Evolutionary conservation across 1,284 basidiomycete genomes (phyloP).

Genomic region (Irpex sp.): DNA sequence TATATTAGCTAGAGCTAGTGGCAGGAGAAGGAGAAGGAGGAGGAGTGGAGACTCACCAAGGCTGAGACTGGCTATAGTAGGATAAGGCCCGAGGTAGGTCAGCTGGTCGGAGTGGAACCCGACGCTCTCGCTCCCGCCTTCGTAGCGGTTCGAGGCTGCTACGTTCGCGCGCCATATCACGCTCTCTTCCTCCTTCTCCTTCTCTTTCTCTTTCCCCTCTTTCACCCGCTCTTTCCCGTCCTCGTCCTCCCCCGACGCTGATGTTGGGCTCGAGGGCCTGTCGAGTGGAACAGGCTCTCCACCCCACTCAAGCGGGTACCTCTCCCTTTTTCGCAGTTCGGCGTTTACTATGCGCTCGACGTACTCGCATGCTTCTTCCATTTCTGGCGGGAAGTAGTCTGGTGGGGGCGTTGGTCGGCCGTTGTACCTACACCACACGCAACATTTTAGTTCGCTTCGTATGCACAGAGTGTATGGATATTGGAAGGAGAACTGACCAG

Average conservation of each 20-base stretch:
- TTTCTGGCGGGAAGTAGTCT: conserved; percentile 56
- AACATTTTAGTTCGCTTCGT: background rate
- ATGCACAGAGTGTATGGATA: background rate
- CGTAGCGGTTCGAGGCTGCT: conserved; percentile 87
- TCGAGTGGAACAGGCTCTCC: conserved; percentile 27
- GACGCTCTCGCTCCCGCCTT: conserved; percentile 79
- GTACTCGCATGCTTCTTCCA: conserved; percentile 76
- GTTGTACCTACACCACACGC: conserved; percentile 71
- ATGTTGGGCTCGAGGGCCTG: too few species aligned
- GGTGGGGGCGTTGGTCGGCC: conserved; percentile 58
- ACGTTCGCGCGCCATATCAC: conserved; percentile 81
- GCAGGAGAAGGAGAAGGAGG: background rate
- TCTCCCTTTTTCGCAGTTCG: conserved; percentile 56
- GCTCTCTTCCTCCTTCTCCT: conserved; percentile 12
- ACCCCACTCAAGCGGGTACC: conserved; percentile 72
- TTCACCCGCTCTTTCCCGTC: too few species aligned
- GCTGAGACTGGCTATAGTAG: conserved; percentile 89
- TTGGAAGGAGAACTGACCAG: conserved; percentile 39
- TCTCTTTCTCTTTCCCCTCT: too few species aligned
- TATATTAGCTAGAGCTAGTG: background rate
- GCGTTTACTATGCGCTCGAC: conserved; percentile 76
- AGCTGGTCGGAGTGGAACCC: conserved; percentile 79
- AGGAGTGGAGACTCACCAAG: conserved; percentile 49
- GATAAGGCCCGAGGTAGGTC: conserved; percentile 84
- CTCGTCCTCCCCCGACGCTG: too few species aligned